These are phyloP conservation scores for Colletotrichum abscissum DNA, from an alignment of 2,329 filamentous ascomycete genomes.

Conservation along the genomic window DNA sequence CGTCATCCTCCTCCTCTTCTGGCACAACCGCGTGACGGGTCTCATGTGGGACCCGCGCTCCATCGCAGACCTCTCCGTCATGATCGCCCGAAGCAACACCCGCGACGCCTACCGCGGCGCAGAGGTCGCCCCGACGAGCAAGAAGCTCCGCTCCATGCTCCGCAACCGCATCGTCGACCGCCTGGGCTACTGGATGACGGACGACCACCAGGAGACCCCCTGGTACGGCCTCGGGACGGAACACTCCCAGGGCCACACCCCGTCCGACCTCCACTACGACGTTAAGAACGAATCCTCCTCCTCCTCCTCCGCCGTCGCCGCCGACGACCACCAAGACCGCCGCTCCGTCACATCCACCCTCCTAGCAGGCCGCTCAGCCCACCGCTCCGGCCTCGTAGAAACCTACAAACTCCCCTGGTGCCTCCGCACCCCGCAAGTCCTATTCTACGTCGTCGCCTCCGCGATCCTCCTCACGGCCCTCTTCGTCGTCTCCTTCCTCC, in stretches of 20 bases:
- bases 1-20: slow-evolving; percentile 70
- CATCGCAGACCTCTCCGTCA: slow-evolving; percentile 81
- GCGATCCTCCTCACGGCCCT: slow-evolving; percentile 75
- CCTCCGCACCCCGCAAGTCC: slow-evolving; percentile 73
- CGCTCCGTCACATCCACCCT: slow-evolving; percentile 41
- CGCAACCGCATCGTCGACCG: slow-evolving; percentile 71
- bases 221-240: slow-evolving; percentile 82
- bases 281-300: slow-evolving; percentile 37
- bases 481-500: slow-evolving; percentile 82
- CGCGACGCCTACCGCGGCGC: slow-evolving; percentile 77
- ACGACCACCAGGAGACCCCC: slow-evolving; percentile 69
- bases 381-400: too few relatives aligned
- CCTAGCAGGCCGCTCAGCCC: slow-evolving; percentile 58
- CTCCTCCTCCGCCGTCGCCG: slow-evolving; percentile 26
- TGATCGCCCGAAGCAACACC: slow-evolving; percentile 85
- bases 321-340: slow-evolving; percentile 34
- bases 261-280: slow-evolving; percentile 34
- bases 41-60: slow-evolving; percentile 87
- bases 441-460: slow-evolving; percentile 72
- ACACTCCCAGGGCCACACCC: slow-evolving; percentile 48
- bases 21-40: slow-evolving; percentile 75
- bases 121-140: slow-evolving; percentile 66
- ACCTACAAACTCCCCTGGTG: slow-evolving; percentile 80
- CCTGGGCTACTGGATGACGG: slow-evolving; percentile 88
- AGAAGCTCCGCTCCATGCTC: slow-evolving; percentile 64